phyloP scores from a whole-genome alignment of 2,329 filamentous ascomycete genomes.

The Venturia oleaginea region DNA sequence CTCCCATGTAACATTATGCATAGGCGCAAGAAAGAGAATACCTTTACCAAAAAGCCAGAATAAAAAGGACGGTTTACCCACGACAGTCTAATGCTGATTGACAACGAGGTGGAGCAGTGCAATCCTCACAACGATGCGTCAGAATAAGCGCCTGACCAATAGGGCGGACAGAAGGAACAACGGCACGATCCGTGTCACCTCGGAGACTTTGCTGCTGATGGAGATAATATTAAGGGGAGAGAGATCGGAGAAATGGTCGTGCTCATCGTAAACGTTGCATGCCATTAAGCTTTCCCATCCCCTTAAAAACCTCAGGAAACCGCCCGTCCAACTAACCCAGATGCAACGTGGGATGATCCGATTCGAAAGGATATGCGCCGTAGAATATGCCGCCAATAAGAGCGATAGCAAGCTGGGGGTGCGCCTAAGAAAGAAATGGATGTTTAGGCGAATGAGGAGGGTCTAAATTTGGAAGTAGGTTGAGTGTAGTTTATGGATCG shows the following conservation, averaged over 20 bases:
- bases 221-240: neutral
- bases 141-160: neutral
- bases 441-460: neutral
- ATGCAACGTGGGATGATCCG: neutral
- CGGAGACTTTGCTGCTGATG: neutral
- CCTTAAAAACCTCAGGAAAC: neutral
- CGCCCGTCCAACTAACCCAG: neutral
- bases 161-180: neutral
- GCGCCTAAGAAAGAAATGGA: neutral
- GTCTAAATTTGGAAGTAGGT: neutral
- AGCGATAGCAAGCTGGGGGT: neutral
- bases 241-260: neutral
- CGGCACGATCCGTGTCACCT: neutral
- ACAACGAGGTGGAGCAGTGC: neutral
- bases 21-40: neutral
- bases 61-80: neutral
- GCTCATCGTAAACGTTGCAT: neutral
- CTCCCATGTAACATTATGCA: constrained; percentile 2
- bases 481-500: neutral
- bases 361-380: neutral
- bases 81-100: neutral
- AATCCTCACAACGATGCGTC: neutral
- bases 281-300: neutral
- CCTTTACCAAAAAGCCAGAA: neutral
- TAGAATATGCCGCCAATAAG: neutral